Percentiles rank a stretch among this genome's conserved stretches.
phyloP scores from a whole-genome alignment of 805 yeast genomes.

The Zygoascus biomembranicola region DNA sequence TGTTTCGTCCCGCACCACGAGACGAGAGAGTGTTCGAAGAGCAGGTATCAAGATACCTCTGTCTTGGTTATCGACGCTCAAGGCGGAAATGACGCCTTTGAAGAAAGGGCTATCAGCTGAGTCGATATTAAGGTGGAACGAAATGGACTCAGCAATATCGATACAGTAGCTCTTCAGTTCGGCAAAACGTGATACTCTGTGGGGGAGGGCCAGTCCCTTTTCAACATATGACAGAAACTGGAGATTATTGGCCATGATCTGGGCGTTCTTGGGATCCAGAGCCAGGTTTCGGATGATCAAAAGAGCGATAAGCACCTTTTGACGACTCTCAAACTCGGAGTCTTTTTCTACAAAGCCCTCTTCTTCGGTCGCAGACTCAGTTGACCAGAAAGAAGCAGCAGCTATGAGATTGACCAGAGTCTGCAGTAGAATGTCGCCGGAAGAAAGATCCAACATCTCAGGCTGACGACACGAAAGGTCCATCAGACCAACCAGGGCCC shows the following conservation, averaged over 20 bases:
- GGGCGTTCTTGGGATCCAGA: constrained; percentile 79
- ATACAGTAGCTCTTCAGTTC: constrained; percentile 61
- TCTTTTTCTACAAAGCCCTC: constrained; percentile 13
- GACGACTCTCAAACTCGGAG: constrained; percentile 6
- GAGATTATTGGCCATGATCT: constrained; percentile 52
- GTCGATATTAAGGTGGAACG: constrained; percentile 74
- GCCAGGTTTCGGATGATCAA: constrained; percentile 71
- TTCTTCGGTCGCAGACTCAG: constrained; percentile 19
- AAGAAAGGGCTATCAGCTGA: constrained; percentile 63
- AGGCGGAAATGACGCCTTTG: constrained; percentile 42
- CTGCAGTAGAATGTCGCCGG: constrained; percentile 31
- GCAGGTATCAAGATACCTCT: constrained; percentile 61
- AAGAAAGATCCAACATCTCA: constrained; percentile 40
- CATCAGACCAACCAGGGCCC: constrained; percentile 55
- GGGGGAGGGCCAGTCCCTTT: constrained; percentile 26
- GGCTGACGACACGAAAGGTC: constrained; percentile 42
- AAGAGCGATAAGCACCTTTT: constrained; percentile 39
- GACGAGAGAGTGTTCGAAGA: constrained; percentile 69
- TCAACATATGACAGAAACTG: constrained; percentile 42
- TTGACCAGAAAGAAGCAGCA: constrained; percentile 17
- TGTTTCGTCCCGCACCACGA: constrained; percentile 57
- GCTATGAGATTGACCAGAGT: constrained; percentile 37
- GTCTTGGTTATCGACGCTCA: constrained; percentile 46
- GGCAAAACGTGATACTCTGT: constrained; percentile 27
- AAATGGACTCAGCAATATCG: constrained; percentile 77